These are phyloP conservation scores for Salix exigua DNA, from an alignment of 345 rosid genomes.

Conservation along the genomic window DNA sequence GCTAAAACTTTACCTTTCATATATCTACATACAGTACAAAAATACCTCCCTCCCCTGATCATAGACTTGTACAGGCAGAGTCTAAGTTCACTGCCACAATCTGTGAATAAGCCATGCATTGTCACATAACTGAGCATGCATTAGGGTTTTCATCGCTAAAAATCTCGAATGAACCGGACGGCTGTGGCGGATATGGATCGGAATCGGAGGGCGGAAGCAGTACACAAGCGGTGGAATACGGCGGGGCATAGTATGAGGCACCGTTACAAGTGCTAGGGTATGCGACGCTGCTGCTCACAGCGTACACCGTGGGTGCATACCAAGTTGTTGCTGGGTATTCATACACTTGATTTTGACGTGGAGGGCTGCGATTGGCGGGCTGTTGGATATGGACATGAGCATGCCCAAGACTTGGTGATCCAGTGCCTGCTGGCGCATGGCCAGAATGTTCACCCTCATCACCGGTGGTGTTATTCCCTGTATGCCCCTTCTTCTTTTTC, in stretches of 20 bases:
- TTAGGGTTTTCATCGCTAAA: constrained; percentile 88
- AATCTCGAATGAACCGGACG: constrained; percentile 62
- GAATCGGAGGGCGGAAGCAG: constrained; percentile 28
- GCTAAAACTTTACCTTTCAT: constrained; percentile 8
- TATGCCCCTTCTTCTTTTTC: constrained; percentile 68
- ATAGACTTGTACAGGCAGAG: not conserved
- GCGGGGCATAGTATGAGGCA: constrained; percentile 21
- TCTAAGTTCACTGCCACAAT: not conserved
- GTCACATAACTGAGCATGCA: constrained; percentile 75
- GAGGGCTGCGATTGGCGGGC: constrained; percentile 36
- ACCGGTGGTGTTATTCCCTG: constrained; percentile 12
- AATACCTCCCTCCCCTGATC: not conserved
- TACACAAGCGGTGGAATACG: constrained; percentile 37
- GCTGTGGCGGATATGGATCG: constrained; percentile 32
- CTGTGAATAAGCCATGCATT: not conserved
- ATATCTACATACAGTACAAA: constrained; percentile 27
- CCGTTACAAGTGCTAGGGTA: constrained; percentile 11
- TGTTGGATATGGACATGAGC: constrained; percentile 20
- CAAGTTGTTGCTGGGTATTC: constrained; percentile 42
- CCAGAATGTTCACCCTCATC: constrained; percentile 20
- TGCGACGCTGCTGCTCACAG: constrained; percentile 10
- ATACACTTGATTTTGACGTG: constrained; percentile 37
- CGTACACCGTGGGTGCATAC: constrained; percentile 16
- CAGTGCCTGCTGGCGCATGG: constrained; percentile 25
- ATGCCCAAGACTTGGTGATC: constrained; percentile 19